Evolutionary conservation across 2,329 filamentous ascomycete genomes (phyloP), one percentile per base, ranked within the genome.

Genomic region (Chaetomiaceae sp.): DNA sequence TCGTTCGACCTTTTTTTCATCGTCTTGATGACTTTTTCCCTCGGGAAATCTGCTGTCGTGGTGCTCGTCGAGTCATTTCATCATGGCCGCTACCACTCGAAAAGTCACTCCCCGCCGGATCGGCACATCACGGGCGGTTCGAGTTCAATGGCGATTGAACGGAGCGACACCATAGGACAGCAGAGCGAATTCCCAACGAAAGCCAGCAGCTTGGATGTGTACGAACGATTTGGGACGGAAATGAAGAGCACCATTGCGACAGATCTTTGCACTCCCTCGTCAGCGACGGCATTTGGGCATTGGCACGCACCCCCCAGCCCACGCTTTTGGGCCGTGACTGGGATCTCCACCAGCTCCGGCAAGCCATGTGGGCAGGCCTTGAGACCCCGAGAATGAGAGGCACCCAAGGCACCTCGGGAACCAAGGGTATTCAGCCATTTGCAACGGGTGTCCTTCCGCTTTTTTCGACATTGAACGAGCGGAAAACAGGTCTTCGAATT

Each of bases 311-410:
- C 47, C 45, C 42, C 50, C 47, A 40, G 56, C 33, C 47, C 47
- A 50, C 49, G 48, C 48, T 34, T 42, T 44, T 56, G 58, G 60
- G 47, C 55, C 54, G 55, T 45, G 55, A 59, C 61, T 50, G 49
- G 57, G 57, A 56, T 59, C 40, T 39, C 59, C 54, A 53, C 54
- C 51, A 38, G 47, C 29, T 47, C 39, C 38, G 45, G 55, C 55
- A 52, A 58, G 54, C 59, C 59, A 60, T 59, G 58, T 59, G 56
- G 56, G 46, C 60, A 29, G 31, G 38, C 47, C 45, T 50, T 25
- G 50, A 23, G 22, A n/a, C n/a, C 20, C 48, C 54, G 40, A 20
- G 51, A 47, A 54, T 53, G 53, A 49, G 53, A 51, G 36, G 27
- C 27, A 31, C 5, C 27, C 27, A 7, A 12, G 27, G 8, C 27